Percentiles rank a stretch among this genome's conserved stretches.
Evolutionary conservation across 2,329 filamentous ascomycete genomes (phyloP).

Genomic region (Eurotiales sp.): DNA sequence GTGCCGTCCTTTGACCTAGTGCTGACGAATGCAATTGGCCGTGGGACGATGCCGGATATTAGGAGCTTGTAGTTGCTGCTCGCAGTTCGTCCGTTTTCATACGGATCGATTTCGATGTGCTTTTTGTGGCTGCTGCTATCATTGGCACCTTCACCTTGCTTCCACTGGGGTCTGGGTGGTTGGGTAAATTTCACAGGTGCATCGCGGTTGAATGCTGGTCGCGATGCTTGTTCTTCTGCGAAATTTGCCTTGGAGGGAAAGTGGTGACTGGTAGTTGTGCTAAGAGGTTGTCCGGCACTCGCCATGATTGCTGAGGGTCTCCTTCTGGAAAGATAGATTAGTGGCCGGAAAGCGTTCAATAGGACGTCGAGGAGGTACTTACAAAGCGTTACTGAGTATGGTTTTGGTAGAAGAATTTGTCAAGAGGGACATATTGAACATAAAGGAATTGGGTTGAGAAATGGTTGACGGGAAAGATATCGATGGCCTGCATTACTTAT

Average conservation of each 20-base stretch:
- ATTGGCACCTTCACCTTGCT: conserved; percentile 38
- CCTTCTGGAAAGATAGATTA: neutral
- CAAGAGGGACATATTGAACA: too few relatives aligned
- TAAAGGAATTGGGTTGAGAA: too few relatives aligned
- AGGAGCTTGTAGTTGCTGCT: conserved; percentile 86
- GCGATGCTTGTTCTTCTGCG: conserved; percentile 37
- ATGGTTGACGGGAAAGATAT: too few relatives aligned
- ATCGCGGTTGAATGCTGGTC: conserved; percentile 38
- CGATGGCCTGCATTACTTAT: too few relatives aligned
- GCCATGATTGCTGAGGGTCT: neutral
- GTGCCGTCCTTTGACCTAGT: conserved; percentile 60
- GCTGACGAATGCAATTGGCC: conserved; percentile 68
- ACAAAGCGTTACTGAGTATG: too few relatives aligned
- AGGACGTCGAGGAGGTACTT: too few relatives aligned
- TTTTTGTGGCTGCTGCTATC: conserved; percentile 32
- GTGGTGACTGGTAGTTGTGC: conserved; percentile 5
- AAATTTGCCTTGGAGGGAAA: conserved; percentile 30
- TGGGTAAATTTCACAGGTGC: conserved; percentile 36
- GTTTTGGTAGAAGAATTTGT: too few relatives aligned
- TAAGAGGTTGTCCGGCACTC: neutral
- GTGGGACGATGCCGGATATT: conserved; percentile 76
- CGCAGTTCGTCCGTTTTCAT: conserved; percentile 63
- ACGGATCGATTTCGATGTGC: conserved; percentile 78
- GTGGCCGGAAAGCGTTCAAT: neutral
- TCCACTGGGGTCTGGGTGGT: conserved; percentile 41